phyloP scores from a whole-genome alignment of 352 stramenopile genomes.

The Pythium volutum region DNA sequence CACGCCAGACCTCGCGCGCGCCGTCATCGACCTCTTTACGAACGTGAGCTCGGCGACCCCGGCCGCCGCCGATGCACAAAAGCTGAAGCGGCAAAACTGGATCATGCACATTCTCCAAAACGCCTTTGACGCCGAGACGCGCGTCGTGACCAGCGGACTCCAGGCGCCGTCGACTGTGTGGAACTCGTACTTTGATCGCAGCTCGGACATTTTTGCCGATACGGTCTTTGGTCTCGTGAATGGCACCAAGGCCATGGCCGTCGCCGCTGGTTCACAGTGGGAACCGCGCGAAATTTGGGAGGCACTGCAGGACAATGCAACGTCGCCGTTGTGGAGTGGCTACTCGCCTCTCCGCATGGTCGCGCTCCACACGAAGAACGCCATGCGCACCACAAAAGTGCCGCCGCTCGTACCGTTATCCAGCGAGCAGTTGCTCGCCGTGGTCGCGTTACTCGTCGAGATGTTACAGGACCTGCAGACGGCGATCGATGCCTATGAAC shows the following conservation, averaged over 20 bases:
- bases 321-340: neutral
- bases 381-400: neutral
- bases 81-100: slow-evolving; percentile 30
- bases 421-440: slow-evolving; percentile 32
- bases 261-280: neutral
- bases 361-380: neutral
- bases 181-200: slow-evolving; percentile 51
- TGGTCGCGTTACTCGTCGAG: slow-evolving; percentile 26
- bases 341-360: neutral
- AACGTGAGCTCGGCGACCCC: neutral
- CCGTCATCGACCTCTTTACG: slow-evolving; percentile 3
- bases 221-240: slow-evolving; percentile 44
- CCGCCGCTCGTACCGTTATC: slow-evolving; percentile 21
- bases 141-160: slow-evolving; percentile 39
- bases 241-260: slow-evolving; percentile 19
- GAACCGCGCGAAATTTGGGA: slow-evolving; percentile 35
- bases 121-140: slow-evolving; percentile 43
- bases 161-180: slow-evolving; percentile 56
- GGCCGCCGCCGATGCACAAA: neutral
- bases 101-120: slow-evolving; percentile 32
- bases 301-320: slow-evolving; percentile 22
- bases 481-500: slow-evolving; percentile 30
- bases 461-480: slow-evolving; percentile 30
- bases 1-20: slow-evolving; percentile 35
- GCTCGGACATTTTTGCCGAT: slow-evolving; percentile 55